Percentiles rank a stretch among this genome's conserved stretches.
These are phyloP conservation scores for Xylaria castorea DNA, from an alignment of 495 filamentous ascomycete species.

Conservation along the genomic window DNA sequence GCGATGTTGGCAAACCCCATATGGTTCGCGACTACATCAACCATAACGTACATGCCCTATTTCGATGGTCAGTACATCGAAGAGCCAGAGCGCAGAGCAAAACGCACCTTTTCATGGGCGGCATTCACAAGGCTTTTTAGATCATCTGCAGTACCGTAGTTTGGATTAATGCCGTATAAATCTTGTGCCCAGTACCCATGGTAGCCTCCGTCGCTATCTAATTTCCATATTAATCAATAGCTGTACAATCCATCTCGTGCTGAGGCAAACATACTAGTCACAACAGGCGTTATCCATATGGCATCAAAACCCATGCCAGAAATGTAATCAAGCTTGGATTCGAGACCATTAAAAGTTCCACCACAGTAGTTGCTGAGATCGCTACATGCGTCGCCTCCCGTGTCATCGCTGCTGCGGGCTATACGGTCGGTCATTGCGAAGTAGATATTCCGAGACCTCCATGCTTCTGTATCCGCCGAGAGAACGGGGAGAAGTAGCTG, in stretches of 20 bases:
- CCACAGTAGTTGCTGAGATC: conserved; percentile 74
- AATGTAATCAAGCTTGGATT: conserved; percentile 73
- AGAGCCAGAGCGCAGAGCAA: conserved; percentile 44
- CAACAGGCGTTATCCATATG: conserved; percentile 83
- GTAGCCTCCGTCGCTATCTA: conserved; percentile 54
- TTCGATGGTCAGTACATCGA: conserved; percentile 30
- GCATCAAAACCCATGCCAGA: conserved; percentile 82
- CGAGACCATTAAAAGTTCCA: conserved; percentile 76
- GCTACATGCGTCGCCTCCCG: conserved; percentile 35
- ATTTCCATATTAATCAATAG: conserved; percentile 25
- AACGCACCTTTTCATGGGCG: conserved; percentile 44
- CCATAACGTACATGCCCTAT: conserved; percentile 67
- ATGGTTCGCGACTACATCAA: conserved; percentile 82
- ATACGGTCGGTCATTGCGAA: conserved; percentile 80
- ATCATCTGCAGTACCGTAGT: conserved; percentile 72
- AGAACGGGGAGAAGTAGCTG: conserved; percentile 33
- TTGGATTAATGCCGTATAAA: conserved; percentile 66
- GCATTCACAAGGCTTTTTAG: conserved; percentile 61
- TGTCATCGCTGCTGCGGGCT: conserved; percentile 57
- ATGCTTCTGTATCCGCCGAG: conserved; percentile 41
- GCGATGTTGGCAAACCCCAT: conserved; percentile 55
- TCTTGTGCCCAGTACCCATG: conserved; percentile 82
- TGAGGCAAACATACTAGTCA: conserved; percentile 44
- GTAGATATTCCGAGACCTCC: conserved; percentile 65
- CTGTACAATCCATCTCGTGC: not conserved